These are phyloP conservation scores for Coemansia sp. DNA, from an alignment of 371 early-diverging fungal genomes.

Conservation along the genomic window DNA sequence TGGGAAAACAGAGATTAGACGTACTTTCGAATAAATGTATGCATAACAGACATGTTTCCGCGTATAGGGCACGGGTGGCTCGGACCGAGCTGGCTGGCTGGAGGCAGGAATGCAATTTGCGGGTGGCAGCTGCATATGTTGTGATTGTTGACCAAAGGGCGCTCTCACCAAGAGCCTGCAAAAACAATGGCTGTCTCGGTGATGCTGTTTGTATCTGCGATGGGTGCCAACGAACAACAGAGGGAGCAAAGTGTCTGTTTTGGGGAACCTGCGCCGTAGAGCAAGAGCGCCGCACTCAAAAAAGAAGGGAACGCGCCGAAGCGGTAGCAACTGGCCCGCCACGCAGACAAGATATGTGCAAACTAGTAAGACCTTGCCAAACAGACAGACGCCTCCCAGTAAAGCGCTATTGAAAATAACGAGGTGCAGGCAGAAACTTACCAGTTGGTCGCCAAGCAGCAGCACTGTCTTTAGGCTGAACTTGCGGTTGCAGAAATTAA, in stretches of 20 bases:
- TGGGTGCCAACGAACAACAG: neutral
- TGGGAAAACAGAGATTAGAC: too few species aligned
- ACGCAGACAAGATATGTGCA: conserved; percentile 1
- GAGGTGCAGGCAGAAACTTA: conserved; percentile 47
- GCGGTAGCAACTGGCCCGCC: conserved; percentile 7
- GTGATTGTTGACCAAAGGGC: conserved; percentile 1
- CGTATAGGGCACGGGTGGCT: neutral
- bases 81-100: conserved; percentile 1
- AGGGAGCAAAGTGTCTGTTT: neutral
- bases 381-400: neutral
- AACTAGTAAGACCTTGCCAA: neutral
- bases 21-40: neutral
- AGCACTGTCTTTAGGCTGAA: conserved; percentile 98
- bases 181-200: conserved; percentile 4
- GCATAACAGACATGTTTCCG: conserved; percentile 2
- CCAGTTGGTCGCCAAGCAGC: conserved; percentile 97
- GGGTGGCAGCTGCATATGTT: neutral
- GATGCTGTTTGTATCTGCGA: neutral
- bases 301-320: neutral
- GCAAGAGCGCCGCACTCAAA: neutral
- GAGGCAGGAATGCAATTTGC: neutral
- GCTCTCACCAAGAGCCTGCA: neutral
- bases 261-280: conserved; percentile 1
- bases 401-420: neutral
- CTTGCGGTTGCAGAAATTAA: conserved; percentile 96